Percentiles rank a stretch among this genome's conserved stretches.
Conservation (phyloP, 768 basidiomycete species). For the Leccinum boreale region DNA sequence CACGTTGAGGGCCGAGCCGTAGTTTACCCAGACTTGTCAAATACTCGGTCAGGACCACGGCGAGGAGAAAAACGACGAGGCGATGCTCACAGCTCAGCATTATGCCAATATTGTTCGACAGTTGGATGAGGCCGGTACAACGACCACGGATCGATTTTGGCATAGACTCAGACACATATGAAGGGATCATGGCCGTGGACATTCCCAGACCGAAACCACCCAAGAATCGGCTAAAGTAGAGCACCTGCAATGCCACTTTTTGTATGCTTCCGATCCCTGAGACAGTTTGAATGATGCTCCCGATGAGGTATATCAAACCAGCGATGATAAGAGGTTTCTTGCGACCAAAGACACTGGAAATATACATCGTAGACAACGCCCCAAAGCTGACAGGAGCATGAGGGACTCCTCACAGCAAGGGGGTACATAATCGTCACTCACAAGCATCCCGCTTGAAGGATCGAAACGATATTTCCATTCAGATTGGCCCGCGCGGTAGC, state of each 20-base stretch:
- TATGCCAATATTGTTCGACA: slow-evolving; percentile 29
- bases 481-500: slow-evolving; percentile 37
- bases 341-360: slow-evolving; percentile 43
- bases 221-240: slow-evolving; percentile 52
- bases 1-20: slow-evolving; percentile 36
- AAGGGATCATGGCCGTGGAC: slow-evolving; percentile 46
- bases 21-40: slow-evolving; percentile 46
- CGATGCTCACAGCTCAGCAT: slow-evolving; percentile 34
- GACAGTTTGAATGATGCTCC: slow-evolving; percentile 45
- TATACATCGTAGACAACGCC: slow-evolving; percentile 38
- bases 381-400: slow-evolving; percentile 35
- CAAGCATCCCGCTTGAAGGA: slow-evolving; percentile 49
- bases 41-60: slow-evolving; percentile 1
- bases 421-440: slow-evolving; percentile 24
- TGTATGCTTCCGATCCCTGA: slow-evolving; percentile 40
- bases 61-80: not conserved
- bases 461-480: slow-evolving; percentile 50
- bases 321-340: slow-evolving; percentile 43
- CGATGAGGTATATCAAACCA: slow-evolving; percentile 45
- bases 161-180: slow-evolving; percentile 50
- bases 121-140: slow-evolving; percentile 44
- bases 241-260: slow-evolving; percentile 34
- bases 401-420: not conserved
- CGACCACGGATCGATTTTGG: slow-evolving; percentile 48
- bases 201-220: slow-evolving; percentile 63